Base-by-base conservation (phyloP, 805 yeast species). In the Candida namnaoensis region DNA sequence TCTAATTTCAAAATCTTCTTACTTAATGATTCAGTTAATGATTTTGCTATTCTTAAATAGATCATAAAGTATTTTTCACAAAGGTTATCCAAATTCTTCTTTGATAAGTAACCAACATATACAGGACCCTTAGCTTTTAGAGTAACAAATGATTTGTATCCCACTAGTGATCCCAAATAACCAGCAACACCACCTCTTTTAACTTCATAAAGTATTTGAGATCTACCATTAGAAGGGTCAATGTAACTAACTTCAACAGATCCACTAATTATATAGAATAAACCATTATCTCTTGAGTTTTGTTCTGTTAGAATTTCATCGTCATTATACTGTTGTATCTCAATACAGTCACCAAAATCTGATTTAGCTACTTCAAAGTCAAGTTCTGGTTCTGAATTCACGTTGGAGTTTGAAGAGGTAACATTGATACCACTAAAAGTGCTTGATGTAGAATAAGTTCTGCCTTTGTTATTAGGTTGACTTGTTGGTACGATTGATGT, bases 121-220 rank as follows among this genome's bases (percentile, higher is more conserved):
- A 71, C 70, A 38, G 76, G 78, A 0, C 75, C 62, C 4, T 74
- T 68, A 0, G 95, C 84, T 35, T 62, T 70, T 6, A 90, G 74
- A 19, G 79, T 75, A 3, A 82, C 88, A 51, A 88, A 76, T 0
- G 97, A 86, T 44, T 80, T 76, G 47, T 82, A 78, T 1, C 95
- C 93, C 9, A 88, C 72, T 13, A 90, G 60, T 0, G 95, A 74
- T 5, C 95, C 87, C 38, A 91, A 58, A 54, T 86, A 91, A 0
- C 98, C 98, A 0, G 91, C 95, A 13, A 91, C 59, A 5, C 93
- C 93, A 7, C 97, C 97, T 2, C 81, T 68, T 13, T 71, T 63
- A 2, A 88, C 79, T 0, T 78, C 71, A 49, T 80, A 81, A 2
- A 86, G 50, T 27, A 61, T 58, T 34, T 68, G 71, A 34, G 68